Evolutionary conservation across 345 rosid genomes (phyloP).

Genomic region (Noccaea caerulescens): DNA sequence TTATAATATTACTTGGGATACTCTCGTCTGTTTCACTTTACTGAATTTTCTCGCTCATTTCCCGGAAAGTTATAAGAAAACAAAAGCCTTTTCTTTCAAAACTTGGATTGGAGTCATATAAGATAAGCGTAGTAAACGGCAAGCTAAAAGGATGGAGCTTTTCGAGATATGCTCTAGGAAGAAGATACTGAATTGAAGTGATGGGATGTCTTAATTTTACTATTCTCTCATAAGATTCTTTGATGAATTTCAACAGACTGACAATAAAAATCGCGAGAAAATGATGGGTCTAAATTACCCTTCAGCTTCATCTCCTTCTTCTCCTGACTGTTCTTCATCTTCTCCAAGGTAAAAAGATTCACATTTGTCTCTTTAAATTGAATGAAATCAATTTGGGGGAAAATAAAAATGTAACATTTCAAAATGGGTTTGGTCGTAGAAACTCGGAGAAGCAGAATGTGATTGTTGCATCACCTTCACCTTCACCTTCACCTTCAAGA

Average conservation of each 20-base stretch:
- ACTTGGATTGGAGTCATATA: conserved; percentile 18
- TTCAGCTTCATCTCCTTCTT: conserved; percentile 31
- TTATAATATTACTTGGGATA: conserved; percentile 19
- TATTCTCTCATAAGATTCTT: not conserved
- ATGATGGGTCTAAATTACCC: conserved; percentile 40
- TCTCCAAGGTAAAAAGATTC: conserved; percentile 30
- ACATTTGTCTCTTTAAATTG: conserved; percentile 19
- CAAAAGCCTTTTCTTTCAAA: too few species aligned
- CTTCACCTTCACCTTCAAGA: conserved; percentile 40
- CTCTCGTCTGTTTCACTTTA: conserved; percentile 31
- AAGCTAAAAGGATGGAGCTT: conserved; percentile 41
- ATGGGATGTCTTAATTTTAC: conserved; percentile 23
- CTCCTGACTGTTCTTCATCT: conserved; percentile 36
- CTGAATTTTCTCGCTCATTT: conserved; percentile 29
- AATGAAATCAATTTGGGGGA: not conserved
- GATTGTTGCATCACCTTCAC: conserved; percentile 39
- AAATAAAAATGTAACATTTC: not conserved
- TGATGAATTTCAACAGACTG: conserved; percentile 31
- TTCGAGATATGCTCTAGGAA: conserved; percentile 40
- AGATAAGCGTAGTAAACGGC: conserved; percentile 27
- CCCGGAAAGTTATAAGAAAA: conserved; percentile 21
- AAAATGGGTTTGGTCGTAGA: conserved; percentile 14
- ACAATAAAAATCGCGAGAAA: conserved; percentile 34
- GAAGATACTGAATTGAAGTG: conserved; percentile 18
- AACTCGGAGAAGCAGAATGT: conserved; percentile 42